A percentile compares a stretch with the other conserved stretches of the same genome.
These are phyloP conservation scores for Vitis hybrid DNA, from an alignment of 177 flowering plant genomes.

Conservation along the genomic window DNA sequence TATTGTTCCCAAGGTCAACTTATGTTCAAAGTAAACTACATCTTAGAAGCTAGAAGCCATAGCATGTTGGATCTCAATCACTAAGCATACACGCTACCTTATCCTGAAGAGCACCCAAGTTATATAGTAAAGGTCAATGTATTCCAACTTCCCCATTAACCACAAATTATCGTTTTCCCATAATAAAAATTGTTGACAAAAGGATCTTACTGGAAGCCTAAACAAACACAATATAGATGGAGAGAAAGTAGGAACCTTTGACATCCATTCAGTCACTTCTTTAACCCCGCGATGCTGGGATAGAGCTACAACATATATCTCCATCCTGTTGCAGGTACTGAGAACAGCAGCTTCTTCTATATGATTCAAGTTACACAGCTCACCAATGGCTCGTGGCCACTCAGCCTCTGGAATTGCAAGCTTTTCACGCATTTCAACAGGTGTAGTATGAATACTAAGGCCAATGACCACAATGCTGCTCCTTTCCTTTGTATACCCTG, in stretches of 20 bases:
- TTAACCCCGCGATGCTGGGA: constrained; percentile 93
- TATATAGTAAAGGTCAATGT: neutral
- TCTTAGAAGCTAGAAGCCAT: too few species aligned
- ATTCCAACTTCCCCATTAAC: neutral
- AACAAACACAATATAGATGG: neutral
- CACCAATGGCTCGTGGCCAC: constrained; percentile 93
- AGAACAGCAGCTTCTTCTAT: constrained; percentile 99
- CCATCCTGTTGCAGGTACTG: constrained; percentile 97
- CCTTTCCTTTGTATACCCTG: constrained; percentile 95
- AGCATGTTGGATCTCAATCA: constrained; percentile 1
- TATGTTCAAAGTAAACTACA: too few species aligned
- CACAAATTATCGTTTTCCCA: neutral
- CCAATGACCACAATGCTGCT: constrained; percentile 94
- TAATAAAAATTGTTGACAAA: neutral
- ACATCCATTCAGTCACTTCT: constrained; percentile 99
- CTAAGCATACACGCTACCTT: neutral
- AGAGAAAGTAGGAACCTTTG: constrained; percentile 60
- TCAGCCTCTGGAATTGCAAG: constrained; percentile 97
- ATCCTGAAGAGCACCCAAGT: neutral
- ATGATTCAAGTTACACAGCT: constrained; percentile 83
- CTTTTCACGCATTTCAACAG: constrained; percentile 97
- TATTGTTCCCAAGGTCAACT: too few species aligned
- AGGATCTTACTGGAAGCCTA: neutral
- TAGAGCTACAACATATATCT: constrained; percentile 88
- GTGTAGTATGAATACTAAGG: constrained; percentile 86